phyloP scores from a whole-genome alignment of 345 rosid species.

The Heritiera fomes region DNA sequence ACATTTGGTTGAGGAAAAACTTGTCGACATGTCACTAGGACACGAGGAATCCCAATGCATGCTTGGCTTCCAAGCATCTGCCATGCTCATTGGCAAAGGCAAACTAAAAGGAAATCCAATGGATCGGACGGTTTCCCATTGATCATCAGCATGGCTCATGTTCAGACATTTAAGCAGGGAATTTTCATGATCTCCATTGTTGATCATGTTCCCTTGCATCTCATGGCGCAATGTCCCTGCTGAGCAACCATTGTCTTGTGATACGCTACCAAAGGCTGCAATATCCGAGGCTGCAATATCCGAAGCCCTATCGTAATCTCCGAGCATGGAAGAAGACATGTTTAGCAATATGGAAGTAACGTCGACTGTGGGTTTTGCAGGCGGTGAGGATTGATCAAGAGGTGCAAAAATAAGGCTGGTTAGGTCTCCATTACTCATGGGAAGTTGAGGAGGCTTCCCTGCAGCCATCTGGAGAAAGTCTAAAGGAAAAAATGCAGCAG shows the following conservation, averaged over 20 bases:
- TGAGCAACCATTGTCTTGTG: slow-evolving; percentile 31
- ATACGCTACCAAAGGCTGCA: slow-evolving; percentile 13
- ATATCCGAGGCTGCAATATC: slow-evolving; percentile 26
- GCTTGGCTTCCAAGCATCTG: slow-evolving; percentile 40
- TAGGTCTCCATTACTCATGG: slow-evolving; percentile 41
- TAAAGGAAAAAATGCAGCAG: slow-evolving; percentile 36
- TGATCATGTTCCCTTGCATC: slow-evolving; percentile 24
- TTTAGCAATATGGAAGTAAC: slow-evolving; percentile 48
- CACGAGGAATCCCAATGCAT: slow-evolving; percentile 36
- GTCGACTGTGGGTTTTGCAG: slow-evolving; percentile 36
- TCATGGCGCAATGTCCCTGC: slow-evolving; percentile 22
- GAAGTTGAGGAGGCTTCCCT: slow-evolving; percentile 25
- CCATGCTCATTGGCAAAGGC: slow-evolving; percentile 30
- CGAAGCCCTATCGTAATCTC: slow-evolving; percentile 28
- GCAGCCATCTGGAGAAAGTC: slow-evolving; percentile 31
- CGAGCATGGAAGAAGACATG: slow-evolving; percentile 46
- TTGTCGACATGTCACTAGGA: slow-evolving; percentile 33
- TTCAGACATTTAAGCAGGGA: slow-evolving; percentile 16
- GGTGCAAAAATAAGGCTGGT: slow-evolving; percentile 44
- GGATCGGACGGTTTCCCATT: slow-evolving; percentile 30
- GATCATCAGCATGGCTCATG: slow-evolving; percentile 25
- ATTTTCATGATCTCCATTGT: slow-evolving; percentile 14
- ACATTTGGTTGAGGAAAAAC: slow-evolving; percentile 33
- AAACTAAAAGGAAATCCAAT: slow-evolving; percentile 37
- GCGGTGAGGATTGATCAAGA: slow-evolving; percentile 34